Evolutionary conservation across 441 rosid species (phyloP), one percentile per base, ranked within the genome.

Genomic region (Pelargonium myrrhifolium): DNA sequence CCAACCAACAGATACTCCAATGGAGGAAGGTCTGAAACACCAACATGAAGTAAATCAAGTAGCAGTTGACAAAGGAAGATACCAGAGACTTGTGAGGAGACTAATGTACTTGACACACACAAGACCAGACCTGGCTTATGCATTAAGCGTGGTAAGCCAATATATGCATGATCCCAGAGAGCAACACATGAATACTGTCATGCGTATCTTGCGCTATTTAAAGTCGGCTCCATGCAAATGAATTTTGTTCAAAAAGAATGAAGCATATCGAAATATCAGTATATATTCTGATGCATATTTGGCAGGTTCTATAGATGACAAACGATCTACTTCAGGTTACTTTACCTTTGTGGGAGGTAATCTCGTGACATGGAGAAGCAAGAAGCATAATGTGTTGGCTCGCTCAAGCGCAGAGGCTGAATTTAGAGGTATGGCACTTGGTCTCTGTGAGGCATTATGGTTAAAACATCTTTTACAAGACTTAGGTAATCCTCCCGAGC

Each of bases 371-470:
- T 53, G 60, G 60, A 53, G 21, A 7, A 53, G 60, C 18, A 2
- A 53, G 18, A 53, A 53, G 18, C 60, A 53, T 1, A 14, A n/a
- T 14, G 60, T 53, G 1, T 1, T 53, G 0, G 60, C 60, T 14
- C n/a, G 60, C n/a, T 53, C 60, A 14, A 53, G 60, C 15, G 60
- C 60, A 4, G 60, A 53, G 20, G 60, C 60, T 17, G 60, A 53
- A 53, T 53, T 0, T 53, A 53, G 60, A n/a, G 18, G 21, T n/a
- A 53, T 53, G 60, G 21, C 60, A 0, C 18, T 2, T 14, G 21
- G 60, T 1, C 4, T 53, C 0, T 53, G 60, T 53, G 60, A 53
- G 15, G 21, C 15, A 1, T 53, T 53, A 4, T 53, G 21, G 60
- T 20, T 53, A 3, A 53, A 53, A n/a, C n/a, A 1, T 1, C 5